These are phyloP conservation scores for Colletotrichum aenigma DNA, from an alignment of 2,329 filamentous ascomycete genomes.

Conservation along the genomic window DNA sequence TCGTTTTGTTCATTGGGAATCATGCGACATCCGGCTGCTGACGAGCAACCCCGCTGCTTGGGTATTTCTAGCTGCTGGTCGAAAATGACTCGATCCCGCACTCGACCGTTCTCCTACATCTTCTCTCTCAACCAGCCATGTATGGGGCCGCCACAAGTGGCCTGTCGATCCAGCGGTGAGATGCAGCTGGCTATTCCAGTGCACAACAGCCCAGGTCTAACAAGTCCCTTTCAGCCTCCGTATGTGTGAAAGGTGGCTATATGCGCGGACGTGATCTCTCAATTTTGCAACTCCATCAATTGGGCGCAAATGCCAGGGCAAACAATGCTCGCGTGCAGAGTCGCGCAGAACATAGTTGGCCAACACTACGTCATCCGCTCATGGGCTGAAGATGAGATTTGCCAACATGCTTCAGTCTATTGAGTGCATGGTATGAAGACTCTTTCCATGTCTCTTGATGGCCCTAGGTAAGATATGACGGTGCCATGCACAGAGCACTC, in stretches of 20 bases:
- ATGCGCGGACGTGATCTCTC: background rate
- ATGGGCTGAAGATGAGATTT: background rate
- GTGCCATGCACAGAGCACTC: background rate
- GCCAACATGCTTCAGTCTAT: background rate
- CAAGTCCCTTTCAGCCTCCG: background rate
- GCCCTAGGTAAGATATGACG: background rate
- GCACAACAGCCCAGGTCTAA: background rate
- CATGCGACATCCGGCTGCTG: background rate
- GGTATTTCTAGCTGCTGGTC: background rate
- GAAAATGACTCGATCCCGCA: background rate
- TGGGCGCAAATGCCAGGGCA: background rate
- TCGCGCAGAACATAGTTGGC: background rate
- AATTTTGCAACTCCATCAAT: background rate
- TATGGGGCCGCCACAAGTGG: background rate
- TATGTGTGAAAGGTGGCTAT: background rate
- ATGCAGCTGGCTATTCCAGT: background rate
- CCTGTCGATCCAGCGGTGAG: slow-evolving; percentile 14
- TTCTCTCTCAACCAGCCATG: background rate
- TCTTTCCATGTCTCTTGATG: background rate
- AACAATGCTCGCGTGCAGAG: background rate
- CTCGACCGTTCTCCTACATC: background rate
- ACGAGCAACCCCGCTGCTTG: background rate
- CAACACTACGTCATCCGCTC: background rate
- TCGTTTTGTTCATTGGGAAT: background rate
- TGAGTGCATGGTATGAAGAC: background rate